Evolutionary conservation across 257 asterid genomes (phyloP).

Genomic region (Fraxinus americana): DNA sequence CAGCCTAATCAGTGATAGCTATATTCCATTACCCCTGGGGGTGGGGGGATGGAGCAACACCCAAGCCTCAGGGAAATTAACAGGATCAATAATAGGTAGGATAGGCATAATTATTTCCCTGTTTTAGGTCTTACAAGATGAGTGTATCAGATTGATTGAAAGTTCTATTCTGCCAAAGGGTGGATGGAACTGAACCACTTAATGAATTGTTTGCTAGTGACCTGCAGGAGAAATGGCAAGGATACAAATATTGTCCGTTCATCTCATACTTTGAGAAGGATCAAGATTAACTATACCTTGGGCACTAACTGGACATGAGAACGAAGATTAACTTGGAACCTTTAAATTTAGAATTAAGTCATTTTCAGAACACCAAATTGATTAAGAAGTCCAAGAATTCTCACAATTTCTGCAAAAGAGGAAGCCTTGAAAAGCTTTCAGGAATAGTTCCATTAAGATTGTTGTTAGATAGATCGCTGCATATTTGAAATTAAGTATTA

Average conservation of each 20-base stretch:
- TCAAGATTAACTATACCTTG: constrained; percentile 10
- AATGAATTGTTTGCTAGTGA: constrained; percentile 71
- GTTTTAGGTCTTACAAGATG: constrained; percentile 57
- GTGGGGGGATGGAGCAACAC: too few relatives aligned
- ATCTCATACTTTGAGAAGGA: constrained; percentile 10
- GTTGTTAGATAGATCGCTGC: constrained; percentile 83
- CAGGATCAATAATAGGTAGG: not conserved
- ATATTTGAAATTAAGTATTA: constrained; percentile 11
- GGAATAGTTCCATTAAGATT: constrained; percentile 79
- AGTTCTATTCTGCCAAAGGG: constrained; percentile 75
- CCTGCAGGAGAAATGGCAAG: constrained; percentile 51
- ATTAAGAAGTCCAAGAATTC: constrained; percentile 29
- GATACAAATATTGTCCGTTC: constrained; percentile 3
- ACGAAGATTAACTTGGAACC: not conserved
- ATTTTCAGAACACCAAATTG: constrained; percentile 17
- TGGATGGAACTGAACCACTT: constrained; percentile 79
- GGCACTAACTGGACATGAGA: not conserved
- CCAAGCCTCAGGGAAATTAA: not conserved
- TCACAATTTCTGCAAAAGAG: constrained; percentile 78
- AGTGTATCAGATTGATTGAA: constrained; percentile 61
- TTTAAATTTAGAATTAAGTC: constrained; percentile 12
- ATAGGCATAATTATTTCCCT: not conserved
- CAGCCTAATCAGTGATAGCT: too few relatives aligned
- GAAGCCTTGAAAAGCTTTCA: constrained; percentile 73
- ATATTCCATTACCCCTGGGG: too few relatives aligned